Evolutionary conservation across 2,329 filamentous ascomycete genomes (phyloP).

Genomic region (Arthrobotrys musiformis): DNA sequence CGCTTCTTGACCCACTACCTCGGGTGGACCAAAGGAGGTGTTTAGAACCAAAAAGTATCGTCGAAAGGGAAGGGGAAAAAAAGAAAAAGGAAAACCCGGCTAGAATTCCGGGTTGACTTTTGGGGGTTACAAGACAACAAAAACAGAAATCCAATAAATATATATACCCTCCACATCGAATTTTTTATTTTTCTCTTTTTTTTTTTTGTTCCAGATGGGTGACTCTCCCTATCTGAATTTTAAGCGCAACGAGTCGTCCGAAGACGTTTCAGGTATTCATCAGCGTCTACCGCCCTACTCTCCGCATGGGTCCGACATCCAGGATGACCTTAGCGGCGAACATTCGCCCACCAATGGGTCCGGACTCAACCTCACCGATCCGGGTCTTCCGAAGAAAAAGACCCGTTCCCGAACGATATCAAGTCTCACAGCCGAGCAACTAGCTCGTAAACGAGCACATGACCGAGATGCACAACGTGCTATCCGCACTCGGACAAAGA

Average conservation of each 20-base stretch:
- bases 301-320: constrained; percentile 48
- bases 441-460: constrained; percentile 90
- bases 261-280: constrained; percentile 35
- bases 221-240: constrained; percentile 52
- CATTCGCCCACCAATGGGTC: constrained; percentile 38
- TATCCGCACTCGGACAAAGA: constrained; percentile 83
- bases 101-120: neutral
- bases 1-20: constrained; percentile 45
- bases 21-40: constrained; percentile 30
- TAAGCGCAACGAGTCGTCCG: constrained; percentile 51
- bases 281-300: constrained; percentile 30
- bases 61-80: constrained; percentile 33
- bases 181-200: neutral
- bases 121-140: too few relatives aligned
- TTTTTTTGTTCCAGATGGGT: constrained; percentile 25
- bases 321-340: constrained; percentile 46
- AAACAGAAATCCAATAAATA: constrained; percentile 1
- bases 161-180: neutral
- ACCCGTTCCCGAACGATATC: constrained; percentile 76
- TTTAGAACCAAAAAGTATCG: constrained; percentile 11
- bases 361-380: constrained; percentile 42
- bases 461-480: constrained; percentile 87
- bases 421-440: constrained; percentile 85
- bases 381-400: constrained; percentile 60
- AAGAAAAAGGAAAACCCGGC: constrained; percentile 26